Evolutionary conservation across 2,329 filamentous ascomycete species (phyloP).

Genomic region (Thelonectria olida): DNA sequence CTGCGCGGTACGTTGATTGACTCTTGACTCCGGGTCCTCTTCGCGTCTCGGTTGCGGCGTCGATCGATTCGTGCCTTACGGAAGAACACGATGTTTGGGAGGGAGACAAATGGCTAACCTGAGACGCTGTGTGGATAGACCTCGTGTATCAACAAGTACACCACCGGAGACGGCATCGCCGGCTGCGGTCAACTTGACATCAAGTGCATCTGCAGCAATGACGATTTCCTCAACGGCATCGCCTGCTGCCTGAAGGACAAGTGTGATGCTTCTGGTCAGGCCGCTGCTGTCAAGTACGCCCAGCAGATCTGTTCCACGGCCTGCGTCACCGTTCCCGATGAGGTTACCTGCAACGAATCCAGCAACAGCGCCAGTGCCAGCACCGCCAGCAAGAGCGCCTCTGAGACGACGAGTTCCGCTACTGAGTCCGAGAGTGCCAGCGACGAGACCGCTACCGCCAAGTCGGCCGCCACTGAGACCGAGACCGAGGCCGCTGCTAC

Average conservation of each 20-base stretch:
- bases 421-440: neutral
- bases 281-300: slow-evolving; percentile 49
- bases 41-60: neutral
- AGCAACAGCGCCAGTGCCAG: slow-evolving; percentile 12
- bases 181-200: slow-evolving; percentile 51
- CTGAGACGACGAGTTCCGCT: slow-evolving; percentile 12
- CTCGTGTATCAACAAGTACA: slow-evolving; percentile 46
- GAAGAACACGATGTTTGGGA: neutral
- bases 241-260: slow-evolving; percentile 52
- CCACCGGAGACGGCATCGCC: slow-evolving; percentile 45
- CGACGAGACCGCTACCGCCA: slow-evolving; percentile 11
- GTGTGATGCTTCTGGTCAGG: slow-evolving; percentile 46
- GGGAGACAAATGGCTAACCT: slow-evolving; percentile 14
- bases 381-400: slow-evolving; percentile 16
- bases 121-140: slow-evolving; percentile 34
- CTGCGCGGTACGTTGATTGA: slow-evolving; percentile 49
- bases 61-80: neutral
- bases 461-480: neutral
- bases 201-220: slow-evolving; percentile 53
- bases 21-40: neutral
- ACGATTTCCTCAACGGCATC: slow-evolving; percentile 50
- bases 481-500: neutral
- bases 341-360: slow-evolving; percentile 47
- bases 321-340: slow-evolving; percentile 47
- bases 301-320: slow-evolving; percentile 49